phyloP scores from a whole-genome alignment of 2,329 filamentous ascomycete species.

The Phoma herbarum region DNA sequence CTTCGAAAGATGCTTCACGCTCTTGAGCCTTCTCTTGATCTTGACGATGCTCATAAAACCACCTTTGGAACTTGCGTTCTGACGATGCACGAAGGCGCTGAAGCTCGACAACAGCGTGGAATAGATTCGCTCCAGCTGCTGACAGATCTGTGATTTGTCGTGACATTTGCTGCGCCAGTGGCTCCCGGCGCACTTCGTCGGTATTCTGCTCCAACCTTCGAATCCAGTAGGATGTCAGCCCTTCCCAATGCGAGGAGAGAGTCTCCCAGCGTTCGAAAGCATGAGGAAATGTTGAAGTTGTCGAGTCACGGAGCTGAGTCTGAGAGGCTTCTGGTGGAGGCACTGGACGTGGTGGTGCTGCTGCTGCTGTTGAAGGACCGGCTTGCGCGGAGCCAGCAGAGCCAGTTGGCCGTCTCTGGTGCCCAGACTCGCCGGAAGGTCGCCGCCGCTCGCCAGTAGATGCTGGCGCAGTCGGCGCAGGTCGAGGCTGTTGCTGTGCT shows the following conservation, averaged over 20 bases:
- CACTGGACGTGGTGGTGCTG: constrained; percentile 29
- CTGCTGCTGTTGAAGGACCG: constrained; percentile 36
- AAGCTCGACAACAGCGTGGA: constrained; percentile 95
- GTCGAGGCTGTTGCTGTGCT: constrained; percentile 49
- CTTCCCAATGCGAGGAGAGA: constrained; percentile 96
- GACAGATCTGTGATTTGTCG: constrained; percentile 97
- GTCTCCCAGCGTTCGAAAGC: constrained; percentile 98
- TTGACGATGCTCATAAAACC: constrained; percentile 94
- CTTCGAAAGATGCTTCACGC: constrained; percentile 80
- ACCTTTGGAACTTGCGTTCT: constrained; percentile 96
- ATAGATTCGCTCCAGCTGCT: constrained; percentile 93
- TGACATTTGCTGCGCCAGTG: constrained; percentile 85
- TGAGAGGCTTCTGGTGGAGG: constrained; percentile 38
- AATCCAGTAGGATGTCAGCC: constrained; percentile 97
- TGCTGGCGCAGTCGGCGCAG: constrained; percentile 34
- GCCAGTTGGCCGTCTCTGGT: constrained; percentile 43
- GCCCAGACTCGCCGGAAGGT: constrained; percentile 38
- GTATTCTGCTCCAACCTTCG: constrained; percentile 89
- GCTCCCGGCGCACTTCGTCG: constrained; percentile 81
- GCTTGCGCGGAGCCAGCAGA: constrained; percentile 43
- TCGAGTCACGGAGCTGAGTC: constrained; percentile 47
- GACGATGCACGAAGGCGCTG: constrained; percentile 93
- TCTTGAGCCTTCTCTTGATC: constrained; percentile 89
- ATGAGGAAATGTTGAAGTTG: constrained; percentile 81
- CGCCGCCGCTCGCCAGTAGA: constrained; percentile 41